Percentiles rank a stretch among this genome's conserved stretches.
Conservation (phyloP, 2,329 filamentous ascomycete species). For the Bipolaris sorokiniana region DNA sequence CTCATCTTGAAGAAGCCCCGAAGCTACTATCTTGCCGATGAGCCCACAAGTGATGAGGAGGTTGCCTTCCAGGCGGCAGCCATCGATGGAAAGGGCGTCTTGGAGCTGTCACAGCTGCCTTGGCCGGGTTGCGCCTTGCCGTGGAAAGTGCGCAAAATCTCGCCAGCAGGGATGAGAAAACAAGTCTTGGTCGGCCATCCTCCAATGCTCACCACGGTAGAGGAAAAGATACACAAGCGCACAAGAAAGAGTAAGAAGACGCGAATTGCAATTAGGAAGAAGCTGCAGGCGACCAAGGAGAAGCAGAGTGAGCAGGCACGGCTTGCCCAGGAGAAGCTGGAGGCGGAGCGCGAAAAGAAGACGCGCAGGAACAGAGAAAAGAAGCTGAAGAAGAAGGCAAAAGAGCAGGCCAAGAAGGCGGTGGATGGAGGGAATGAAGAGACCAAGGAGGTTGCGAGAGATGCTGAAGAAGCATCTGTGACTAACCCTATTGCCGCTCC, state of each 20-base stretch:
- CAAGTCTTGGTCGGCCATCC: conserved; percentile 41
- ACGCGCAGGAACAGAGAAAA: conserved; percentile 48
- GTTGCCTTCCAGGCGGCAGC: conserved; percentile 34
- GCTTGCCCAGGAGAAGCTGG: conserved; percentile 41
- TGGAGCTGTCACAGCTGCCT: conserved; percentile 36
- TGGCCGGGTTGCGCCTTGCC: conserved; percentile 47
- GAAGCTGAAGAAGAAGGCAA: conserved; percentile 48
- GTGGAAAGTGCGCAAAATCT: conserved; percentile 44
- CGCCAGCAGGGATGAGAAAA: conserved; percentile 39
- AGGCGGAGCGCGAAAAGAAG: conserved; percentile 45
- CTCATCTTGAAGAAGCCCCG: conserved; percentile 39
- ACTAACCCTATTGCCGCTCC: not conserved
- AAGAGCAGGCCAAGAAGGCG: conserved; percentile 42
- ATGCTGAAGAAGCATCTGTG: not conserved
- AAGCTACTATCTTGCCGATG: conserved; percentile 46
- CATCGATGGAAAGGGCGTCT: conserved; percentile 36
- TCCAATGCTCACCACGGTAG: conserved; percentile 23
- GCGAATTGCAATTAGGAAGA: conserved; percentile 44
- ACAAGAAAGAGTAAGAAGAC: conserved; percentile 46
- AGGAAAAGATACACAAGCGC: conserved; percentile 34
- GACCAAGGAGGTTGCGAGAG: conserved; percentile 1
- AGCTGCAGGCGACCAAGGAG: conserved; percentile 32
- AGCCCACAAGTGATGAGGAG: conserved; percentile 30
- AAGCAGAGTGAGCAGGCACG: conserved; percentile 35
- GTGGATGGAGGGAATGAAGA: conserved; percentile 14